Conservation (phyloP, 1,284 basidiomycete genomes). For the Pseudomicrostroma phylloplanum region DNA sequence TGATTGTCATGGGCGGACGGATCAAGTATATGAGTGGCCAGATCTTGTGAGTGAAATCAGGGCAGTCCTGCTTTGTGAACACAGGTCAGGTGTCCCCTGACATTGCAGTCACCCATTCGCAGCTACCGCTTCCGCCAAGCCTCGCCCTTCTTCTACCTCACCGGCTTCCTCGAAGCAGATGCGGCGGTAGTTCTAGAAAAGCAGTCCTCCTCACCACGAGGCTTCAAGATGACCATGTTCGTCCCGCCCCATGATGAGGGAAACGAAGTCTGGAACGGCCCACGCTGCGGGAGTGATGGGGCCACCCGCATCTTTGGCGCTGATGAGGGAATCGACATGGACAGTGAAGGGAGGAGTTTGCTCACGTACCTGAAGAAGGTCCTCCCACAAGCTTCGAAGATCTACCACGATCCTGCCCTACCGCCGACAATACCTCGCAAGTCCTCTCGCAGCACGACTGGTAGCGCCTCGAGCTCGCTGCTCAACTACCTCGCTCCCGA, state of each 20-base stretch:
- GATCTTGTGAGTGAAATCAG: constrained; percentile 38
- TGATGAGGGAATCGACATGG: constrained; percentile 36
- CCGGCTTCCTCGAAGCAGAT: constrained; percentile 85
- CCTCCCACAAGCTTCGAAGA: constrained; percentile 29
- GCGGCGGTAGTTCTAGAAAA: constrained; percentile 64
- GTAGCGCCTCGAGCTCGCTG: constrained; percentile 22
- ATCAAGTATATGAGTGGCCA: constrained; percentile 67
- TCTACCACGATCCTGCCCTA: constrained; percentile 43
- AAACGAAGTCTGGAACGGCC: constrained; percentile 88
- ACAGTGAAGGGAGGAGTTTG: constrained; percentile 24
- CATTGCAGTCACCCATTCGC: constrained; percentile 53
- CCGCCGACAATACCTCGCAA: constrained; percentile 34
- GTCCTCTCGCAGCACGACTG: constrained; percentile 12
- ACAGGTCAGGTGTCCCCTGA: no score
- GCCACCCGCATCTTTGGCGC: constrained; percentile 45
- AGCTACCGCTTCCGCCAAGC: constrained; percentile 81
- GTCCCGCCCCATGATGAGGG: constrained; percentile 65
- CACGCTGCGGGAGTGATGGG: constrained; percentile 54
- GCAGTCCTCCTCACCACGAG: constrained; percentile 56
- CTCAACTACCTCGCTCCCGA: constrained; percentile 45
- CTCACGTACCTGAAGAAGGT: constrained; percentile 32
- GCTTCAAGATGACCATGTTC: constrained; percentile 85
- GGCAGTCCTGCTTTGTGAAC: no score
- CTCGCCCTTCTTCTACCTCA: constrained; percentile 45
- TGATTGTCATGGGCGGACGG: constrained; percentile 71